phyloP scores from a whole-genome alignment of 106 monocot species.

The Iris macrosiphon region DNA sequence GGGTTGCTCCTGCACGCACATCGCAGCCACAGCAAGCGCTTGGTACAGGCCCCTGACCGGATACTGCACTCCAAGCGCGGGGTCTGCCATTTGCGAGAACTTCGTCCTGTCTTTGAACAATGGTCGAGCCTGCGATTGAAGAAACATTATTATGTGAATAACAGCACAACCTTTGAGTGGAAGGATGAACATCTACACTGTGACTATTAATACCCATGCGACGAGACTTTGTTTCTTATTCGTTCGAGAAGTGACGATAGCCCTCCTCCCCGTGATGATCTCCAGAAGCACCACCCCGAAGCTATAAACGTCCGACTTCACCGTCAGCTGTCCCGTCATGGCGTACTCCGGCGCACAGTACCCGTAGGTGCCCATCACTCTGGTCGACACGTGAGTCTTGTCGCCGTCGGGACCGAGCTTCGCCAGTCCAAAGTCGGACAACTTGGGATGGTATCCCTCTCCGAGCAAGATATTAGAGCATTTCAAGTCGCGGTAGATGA shows the following conservation, averaged over 20 bases:
- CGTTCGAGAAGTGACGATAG: constrained; percentile 20
- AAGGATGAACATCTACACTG: too few relatives aligned
- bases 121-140: constrained; percentile 30
- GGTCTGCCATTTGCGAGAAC: constrained; percentile 34
- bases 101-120: constrained; percentile 34
- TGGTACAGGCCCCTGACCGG: constrained; percentile 29
- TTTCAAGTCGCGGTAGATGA: constrained; percentile 30
- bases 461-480: constrained; percentile 29
- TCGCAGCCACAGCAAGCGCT: constrained; percentile 33
- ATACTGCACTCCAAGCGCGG: constrained; percentile 22
- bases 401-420: constrained; percentile 23
- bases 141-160: too few relatives aligned
- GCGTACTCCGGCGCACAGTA: constrained; percentile 33
- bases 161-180: too few relatives aligned
- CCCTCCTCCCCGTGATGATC: constrained; percentile 24
- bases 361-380: constrained; percentile 26
- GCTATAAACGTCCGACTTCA: constrained; percentile 30
- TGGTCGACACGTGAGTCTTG: constrained; percentile 25
- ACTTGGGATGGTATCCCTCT: constrained; percentile 21
- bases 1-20: constrained; percentile 43
- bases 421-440: constrained; percentile 27
- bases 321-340: constrained; percentile 25
- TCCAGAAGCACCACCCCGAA: constrained; percentile 27
- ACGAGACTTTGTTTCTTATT: constrained; percentile 25
- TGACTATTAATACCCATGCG: constrained; percentile 35